Percentiles rank a stretch among this genome's conserved stretches.
phyloP scores from a whole-genome alignment of 2,329 filamentous ascomycete genomes.

The Penicillium italicum region DNA sequence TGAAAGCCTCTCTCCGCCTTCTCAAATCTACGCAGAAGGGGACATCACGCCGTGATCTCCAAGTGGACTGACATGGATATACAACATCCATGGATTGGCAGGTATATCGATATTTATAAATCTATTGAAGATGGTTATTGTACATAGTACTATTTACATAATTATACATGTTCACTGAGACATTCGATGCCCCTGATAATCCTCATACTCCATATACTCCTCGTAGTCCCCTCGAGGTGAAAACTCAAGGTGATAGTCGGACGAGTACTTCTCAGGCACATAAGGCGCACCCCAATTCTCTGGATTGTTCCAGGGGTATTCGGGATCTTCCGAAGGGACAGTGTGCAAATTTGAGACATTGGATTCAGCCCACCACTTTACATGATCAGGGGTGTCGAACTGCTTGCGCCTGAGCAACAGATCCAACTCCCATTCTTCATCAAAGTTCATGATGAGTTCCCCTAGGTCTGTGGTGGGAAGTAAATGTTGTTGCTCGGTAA shows the following conservation, averaged over 20 bases:
- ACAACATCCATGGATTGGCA: neutral
- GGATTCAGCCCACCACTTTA: slow-evolving; percentile 12
- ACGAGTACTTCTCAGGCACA: slow-evolving; percentile 1
- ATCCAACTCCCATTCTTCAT: slow-evolving; percentile 25
- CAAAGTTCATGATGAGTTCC: slow-evolving; percentile 15
- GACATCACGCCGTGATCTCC: slow-evolving; percentile 1
- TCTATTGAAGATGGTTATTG: neutral
- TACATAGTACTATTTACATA: slow-evolving; percentile 5
- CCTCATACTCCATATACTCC: slow-evolving; percentile 1
- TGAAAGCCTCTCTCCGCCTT: slow-evolving; percentile 23
- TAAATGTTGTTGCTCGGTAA: neutral
- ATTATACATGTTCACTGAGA: slow-evolving; percentile 3
- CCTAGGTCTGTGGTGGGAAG: slow-evolving; percentile 5
- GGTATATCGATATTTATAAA: neutral
- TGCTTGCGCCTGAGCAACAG: slow-evolving; percentile 7
- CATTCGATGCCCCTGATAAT: neutral
- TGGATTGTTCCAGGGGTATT: slow-evolving; percentile 3
- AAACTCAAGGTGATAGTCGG: slow-evolving; percentile 5
- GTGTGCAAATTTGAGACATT: neutral
- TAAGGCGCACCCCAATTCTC: slow-evolving; percentile 12
- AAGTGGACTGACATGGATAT: neutral
- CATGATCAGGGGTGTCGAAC: slow-evolving; percentile 1
- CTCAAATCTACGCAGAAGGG: slow-evolving; percentile 6
- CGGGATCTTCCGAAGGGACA: slow-evolving; percentile 6
- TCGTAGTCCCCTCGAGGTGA: neutral